These are phyloP conservation scores for Polyporus arcularius DNA, from an alignment of 768 basidiomycete genomes.

Conservation along the genomic window DNA sequence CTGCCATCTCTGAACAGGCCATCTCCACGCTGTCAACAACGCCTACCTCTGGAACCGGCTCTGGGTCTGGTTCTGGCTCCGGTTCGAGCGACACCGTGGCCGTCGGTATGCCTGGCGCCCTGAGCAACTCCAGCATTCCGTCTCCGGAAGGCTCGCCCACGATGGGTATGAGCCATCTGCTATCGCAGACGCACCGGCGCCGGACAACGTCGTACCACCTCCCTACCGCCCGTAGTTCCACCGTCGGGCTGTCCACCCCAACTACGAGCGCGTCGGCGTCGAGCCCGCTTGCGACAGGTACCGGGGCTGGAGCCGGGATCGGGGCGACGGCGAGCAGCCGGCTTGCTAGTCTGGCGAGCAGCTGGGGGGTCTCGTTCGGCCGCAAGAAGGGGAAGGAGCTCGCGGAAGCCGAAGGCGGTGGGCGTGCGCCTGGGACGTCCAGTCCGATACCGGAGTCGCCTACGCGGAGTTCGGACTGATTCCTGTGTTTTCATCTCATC, in stretches of 20 bases:
- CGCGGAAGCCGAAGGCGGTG: conserved; percentile 4
- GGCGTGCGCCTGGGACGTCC: conserved; percentile 5
- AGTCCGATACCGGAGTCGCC: conserved; percentile 19
- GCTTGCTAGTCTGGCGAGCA: conserved; percentile 41
- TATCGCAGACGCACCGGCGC: conserved; percentile 41
- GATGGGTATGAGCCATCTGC: conserved; percentile 56
- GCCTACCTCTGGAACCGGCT: conserved; percentile 1
- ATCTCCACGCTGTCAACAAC: conserved; percentile 45
- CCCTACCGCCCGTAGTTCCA: conserved; percentile 33
- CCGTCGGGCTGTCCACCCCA: conserved; percentile 18
- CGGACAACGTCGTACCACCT: conserved; percentile 64
- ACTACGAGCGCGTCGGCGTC: conserved; percentile 43
- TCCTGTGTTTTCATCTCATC: not conserved
- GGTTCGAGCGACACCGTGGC: conserved; percentile 29
- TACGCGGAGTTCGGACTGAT: not conserved
- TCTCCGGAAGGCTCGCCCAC: conserved; percentile 64
- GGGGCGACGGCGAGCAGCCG: conserved; percentile 26
- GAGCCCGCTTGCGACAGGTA: conserved; percentile 24
- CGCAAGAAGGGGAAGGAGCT: conserved; percentile 43
- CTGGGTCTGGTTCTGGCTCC: not conserved
- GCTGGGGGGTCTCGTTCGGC: conserved; percentile 67
- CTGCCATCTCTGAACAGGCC: conserved; percentile 60
- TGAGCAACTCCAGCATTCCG: conserved; percentile 33
- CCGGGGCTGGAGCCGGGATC: conserved; percentile 10
- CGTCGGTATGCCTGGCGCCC: conserved; percentile 13